These are phyloP conservation scores for Leccinum rimulosum DNA, from an alignment of 768 basidiomycete genomes.

Conservation along the genomic window DNA sequence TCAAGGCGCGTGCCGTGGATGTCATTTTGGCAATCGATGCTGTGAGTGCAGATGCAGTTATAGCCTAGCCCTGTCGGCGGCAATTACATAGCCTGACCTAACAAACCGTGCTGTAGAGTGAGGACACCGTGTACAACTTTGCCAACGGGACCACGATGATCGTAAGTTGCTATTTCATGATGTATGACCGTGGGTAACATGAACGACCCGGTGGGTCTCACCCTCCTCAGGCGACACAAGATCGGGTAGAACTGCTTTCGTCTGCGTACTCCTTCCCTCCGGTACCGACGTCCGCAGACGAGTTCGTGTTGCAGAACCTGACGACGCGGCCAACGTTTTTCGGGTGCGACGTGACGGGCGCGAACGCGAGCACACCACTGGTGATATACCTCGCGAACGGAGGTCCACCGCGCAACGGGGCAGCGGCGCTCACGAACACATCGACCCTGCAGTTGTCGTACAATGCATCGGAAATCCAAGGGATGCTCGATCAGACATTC, in stretches of 20 bases:
- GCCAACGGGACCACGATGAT: conserved; percentile 27
- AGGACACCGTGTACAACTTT: conserved; percentile 12
- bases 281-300: conserved; percentile 25
- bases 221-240: conserved; percentile 28
- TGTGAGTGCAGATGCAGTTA: conserved; percentile 14
- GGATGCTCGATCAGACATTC: conserved; percentile 47
- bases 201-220: background rate
- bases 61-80: background rate
- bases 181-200: background rate
- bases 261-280: conserved; percentile 34
- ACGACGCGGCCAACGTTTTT: conserved; percentile 44
- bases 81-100: background rate
- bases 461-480: conserved; percentile 34
- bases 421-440: conserved; percentile 42
- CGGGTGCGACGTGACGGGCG: conserved; percentile 36
- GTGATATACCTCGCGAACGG: conserved; percentile 62
- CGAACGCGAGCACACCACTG: conserved; percentile 39
- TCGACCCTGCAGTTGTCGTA: conserved; percentile 41
- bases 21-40: conserved; percentile 51
- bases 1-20: conserved; percentile 45
- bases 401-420: conserved; percentile 39
- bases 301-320: conserved; percentile 37
- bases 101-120: background rate
- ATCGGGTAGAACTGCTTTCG: conserved; percentile 38
- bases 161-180: conserved; percentile 10